Percentiles rank a stretch among this genome's conserved stretches.
Evolutionary conservation across 495 filamentous ascomycete species (phyloP).

Genomic region (Oidiodendron maius): DNA sequence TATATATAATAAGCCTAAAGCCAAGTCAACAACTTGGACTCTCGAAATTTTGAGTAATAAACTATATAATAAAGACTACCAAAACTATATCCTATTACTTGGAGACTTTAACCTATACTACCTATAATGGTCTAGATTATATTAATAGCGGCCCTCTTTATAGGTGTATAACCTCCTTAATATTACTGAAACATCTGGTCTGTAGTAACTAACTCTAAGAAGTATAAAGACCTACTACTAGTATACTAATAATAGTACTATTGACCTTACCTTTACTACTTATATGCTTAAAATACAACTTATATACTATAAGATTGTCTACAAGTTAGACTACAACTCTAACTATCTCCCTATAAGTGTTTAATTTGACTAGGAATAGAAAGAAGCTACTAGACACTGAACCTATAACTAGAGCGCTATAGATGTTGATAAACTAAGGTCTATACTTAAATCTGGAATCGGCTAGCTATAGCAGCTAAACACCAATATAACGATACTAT

Average conservation of each 20-base stretch:
- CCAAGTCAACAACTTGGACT: background rate
- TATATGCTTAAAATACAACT: too few species aligned
- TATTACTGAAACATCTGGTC: constrained; percentile 2
- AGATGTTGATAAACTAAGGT: too few species aligned
- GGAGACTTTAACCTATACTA: constrained; percentile 26
- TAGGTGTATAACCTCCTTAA: constrained; percentile 1
- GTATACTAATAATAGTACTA: too few species aligned
- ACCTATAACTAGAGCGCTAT: too few species aligned
- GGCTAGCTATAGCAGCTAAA: too few species aligned
- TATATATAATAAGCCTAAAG: constrained; percentile 14
- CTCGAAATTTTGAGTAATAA: constrained; percentile 1
- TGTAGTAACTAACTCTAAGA: constrained; percentile 3
- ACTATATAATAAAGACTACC: background rate
- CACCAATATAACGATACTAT: constrained; percentile 1
- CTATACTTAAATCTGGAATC: too few species aligned
- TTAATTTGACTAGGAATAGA: too few species aligned
- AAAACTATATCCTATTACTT: constrained; percentile 13
- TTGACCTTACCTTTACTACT: too few species aligned
- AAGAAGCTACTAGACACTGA: too few species aligned
- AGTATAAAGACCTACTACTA: background rate
- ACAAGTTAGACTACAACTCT: too few species aligned
- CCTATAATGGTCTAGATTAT: constrained; percentile 7
- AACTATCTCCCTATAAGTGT: too few species aligned
- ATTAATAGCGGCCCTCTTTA: constrained; percentile 12
- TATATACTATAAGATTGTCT: too few species aligned